Evolutionary conservation across 208 protist species (phyloP).

Genomic region (Angomonas deanei): DNA sequence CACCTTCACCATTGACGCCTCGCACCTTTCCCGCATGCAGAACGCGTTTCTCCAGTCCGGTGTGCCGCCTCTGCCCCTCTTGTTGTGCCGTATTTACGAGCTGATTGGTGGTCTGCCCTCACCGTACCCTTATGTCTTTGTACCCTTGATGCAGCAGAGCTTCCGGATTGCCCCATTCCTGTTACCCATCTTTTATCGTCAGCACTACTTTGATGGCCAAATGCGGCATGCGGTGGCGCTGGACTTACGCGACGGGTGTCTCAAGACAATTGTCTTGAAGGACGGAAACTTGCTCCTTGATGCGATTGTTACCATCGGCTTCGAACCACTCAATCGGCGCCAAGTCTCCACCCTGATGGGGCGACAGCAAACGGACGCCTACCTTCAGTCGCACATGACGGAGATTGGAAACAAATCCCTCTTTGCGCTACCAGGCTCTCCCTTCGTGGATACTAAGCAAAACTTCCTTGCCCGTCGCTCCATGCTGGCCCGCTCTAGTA

Average conservation of each 20-base stretch:
- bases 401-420: slow-evolving; percentile 6
- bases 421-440: background rate
- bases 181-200: slow-evolving; percentile 38
- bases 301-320: slow-evolving; percentile 38
- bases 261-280: slow-evolving; percentile 48
- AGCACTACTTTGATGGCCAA: slow-evolving; percentile 47
- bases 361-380: background rate
- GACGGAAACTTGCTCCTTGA: slow-evolving; percentile 38
- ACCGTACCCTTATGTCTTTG: slow-evolving; percentile 47
- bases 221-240: slow-evolving; percentile 44
- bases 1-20: slow-evolving; percentile 19
- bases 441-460: slow-evolving; percentile 15
- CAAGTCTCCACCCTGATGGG: slow-evolving; percentile 15
- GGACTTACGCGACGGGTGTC: slow-evolving; percentile 43
- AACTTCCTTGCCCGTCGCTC: slow-evolving; percentile 29
- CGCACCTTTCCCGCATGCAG: slow-evolving; percentile 45
- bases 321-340: slow-evolving; percentile 41
- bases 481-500: slow-evolving; percentile 16
- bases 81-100: slow-evolving; percentile 56
- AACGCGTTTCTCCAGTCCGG: slow-evolving; percentile 33
- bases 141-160: slow-evolving; percentile 44
- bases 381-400: background rate
- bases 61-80: slow-evolving; percentile 43
- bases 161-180: slow-evolving; percentile 45
- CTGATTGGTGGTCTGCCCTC: slow-evolving; percentile 45